Conservation (phyloP, 1,284 basidiomycete species). For the Leccinum fuscescens region DNA sequence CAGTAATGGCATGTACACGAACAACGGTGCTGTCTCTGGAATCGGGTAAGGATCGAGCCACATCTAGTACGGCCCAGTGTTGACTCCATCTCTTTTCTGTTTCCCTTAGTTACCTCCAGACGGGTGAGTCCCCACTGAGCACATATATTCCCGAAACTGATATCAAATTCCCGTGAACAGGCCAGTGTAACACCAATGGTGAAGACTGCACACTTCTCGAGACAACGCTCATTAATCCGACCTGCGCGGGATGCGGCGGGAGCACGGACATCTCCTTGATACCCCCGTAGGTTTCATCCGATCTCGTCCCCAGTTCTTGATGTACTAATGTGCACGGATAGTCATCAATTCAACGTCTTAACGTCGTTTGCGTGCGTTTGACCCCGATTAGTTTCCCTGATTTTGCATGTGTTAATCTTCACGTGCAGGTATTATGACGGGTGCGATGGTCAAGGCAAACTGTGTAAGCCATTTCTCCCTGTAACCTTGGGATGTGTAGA, state of each 20-base stretch:
- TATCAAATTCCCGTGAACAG: conserved; percentile 14
- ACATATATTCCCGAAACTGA: not conserved
- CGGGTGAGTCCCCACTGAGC: conserved; percentile 20
- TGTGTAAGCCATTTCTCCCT: conserved; percentile 16
- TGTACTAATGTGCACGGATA: conserved; percentile 5
- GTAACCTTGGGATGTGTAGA: not conserved
- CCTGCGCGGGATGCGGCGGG: conserved; percentile 39
- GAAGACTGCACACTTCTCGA: conserved; percentile 44
- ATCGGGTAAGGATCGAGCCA: conserved; percentile 24
- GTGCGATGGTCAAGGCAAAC: conserved; percentile 25
- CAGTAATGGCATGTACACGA: conserved; percentile 19
- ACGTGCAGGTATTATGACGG: conserved; percentile 22
- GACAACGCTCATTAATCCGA: conserved; percentile 43
- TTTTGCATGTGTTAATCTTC: conserved; percentile 8
- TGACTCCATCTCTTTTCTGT: not conserved
- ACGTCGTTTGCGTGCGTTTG: conserved; percentile 31
- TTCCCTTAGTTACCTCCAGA: conserved; percentile 29
- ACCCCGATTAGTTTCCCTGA: not conserved
- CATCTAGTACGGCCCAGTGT: not conserved
- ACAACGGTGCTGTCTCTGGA: conserved; percentile 15
- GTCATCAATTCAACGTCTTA: conserved; percentile 23
- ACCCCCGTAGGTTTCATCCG: conserved; percentile 34
- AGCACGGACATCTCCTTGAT: conserved; percentile 47
- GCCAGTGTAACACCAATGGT: conserved; percentile 40
- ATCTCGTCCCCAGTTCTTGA: not conserved